Evolutionary conservation across 2,329 filamentous ascomycete species (phyloP), one percentile per base, ranked within the genome.

Genomic region (Colletotrichum ledebouriae): DNA sequence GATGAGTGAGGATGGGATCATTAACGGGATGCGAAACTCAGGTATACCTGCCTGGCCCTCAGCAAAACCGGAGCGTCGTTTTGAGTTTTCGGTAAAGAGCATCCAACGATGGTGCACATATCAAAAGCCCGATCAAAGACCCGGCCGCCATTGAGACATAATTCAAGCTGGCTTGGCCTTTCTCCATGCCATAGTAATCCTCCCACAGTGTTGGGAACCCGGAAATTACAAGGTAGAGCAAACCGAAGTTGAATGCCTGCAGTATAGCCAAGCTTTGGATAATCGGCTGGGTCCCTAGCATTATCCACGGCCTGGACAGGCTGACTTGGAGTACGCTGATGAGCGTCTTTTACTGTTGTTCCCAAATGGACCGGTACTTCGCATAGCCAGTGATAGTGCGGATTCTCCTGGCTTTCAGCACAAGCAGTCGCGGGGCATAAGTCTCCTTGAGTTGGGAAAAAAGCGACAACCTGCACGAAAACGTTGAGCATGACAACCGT

Each of bases 81-180:
- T 68, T 76, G 20, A 78, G 71, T 10, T 72, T 74, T 13, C 73
- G 76, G 47, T 80, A 80, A 20, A 79, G 75, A 10, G 67, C 71
- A 64, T 86, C 85, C 74, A 84, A 82, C 0, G 83, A 33, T 0
- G 76, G 75, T 0, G 80, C 83, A 9, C 80, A 79, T 1, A 86
- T 71, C 67, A 87, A 84, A 0, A 83, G 80, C 7, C 85, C 88
- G 0, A 85, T 75, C 63, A 89, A 82, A 77, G 91, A 90, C 1
- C 90, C 90, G 0, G 90, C 46, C 0, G 86, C 88, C 20, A 88
- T 83, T 10, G 89, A 86, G 46, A 91, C 83, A 76, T 90, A 91
- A 75, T 91, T 89, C 0, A 92, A 76, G 0, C 87, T 87, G n/a
- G 85, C 87, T 33, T 87, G 86, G 59, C 86, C 85, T 10, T 84